Evolutionary conservation across 495 filamentous ascomycete species (phyloP), one percentile per base, ranked within the genome.

Genomic region (Neurospora sp.): DNA sequence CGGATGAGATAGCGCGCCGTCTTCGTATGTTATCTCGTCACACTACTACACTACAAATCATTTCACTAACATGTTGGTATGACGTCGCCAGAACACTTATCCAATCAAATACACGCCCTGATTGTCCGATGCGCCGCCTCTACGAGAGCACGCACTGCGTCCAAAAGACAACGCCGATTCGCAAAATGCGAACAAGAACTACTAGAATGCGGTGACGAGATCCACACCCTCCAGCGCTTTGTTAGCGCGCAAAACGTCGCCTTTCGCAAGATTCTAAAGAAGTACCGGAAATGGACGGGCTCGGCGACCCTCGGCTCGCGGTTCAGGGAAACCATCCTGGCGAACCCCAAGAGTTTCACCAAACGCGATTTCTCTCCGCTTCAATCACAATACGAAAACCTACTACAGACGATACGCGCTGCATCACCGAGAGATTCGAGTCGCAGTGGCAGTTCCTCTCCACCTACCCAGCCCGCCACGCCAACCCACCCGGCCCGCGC

Each of bases 261-360:
- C 3, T 92, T 93, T 75, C 85, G 84, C 73, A 93, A 93, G 80
- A 87, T 93, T 6, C 82, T 92, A 71, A 93, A 93, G 79, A 93
- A 93, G 78, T 93, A 93, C 82, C 83, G 82, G 82, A 92, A 91
- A 82, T 93, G 91, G 91, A 92, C 91, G 9, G 85, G 87, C 39
- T 91, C 89, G 14, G 81, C 82, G 20, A 80, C 83, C 1, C 82
- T 93, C 9, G 87, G 84, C 71, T 79, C 80, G 53, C 87, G 89
- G 45, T 91, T 93, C 78, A 84, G 83, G 65, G 81, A 86, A 12
- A 84, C 88, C 65, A 77, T 92, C 9, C 79, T 91, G 37, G 79
- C 82, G 31, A 77, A 85, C 61, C 89, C 87, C 1, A 88, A 89
- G 73, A 90, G 88, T 78, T 92, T 93, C 79, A 87, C 87, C 16